These are phyloP conservation scores for Saccharomycopsis selenospora DNA, from an alignment of 805 yeast species.

Conservation along the genomic window DNA sequence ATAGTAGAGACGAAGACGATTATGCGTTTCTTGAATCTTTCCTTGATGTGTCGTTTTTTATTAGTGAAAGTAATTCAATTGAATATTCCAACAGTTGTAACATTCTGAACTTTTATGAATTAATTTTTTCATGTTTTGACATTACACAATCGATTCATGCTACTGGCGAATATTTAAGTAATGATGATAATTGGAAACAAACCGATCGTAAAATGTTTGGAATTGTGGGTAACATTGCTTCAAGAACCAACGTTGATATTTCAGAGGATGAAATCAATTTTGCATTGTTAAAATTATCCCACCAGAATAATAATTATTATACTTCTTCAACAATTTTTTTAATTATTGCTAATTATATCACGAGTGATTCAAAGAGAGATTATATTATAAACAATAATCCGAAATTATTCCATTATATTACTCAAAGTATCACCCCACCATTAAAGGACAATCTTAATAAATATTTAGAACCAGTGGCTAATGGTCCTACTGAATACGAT, in stretches of 20 bases:
- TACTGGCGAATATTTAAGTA: too few relatives aligned
- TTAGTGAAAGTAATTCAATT: not conserved
- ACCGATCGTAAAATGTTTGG: conserved; percentile 15
- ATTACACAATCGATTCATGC: too few relatives aligned
- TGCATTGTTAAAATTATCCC: not conserved
- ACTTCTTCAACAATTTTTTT: conserved; percentile 9
- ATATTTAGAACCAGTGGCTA: not conserved
- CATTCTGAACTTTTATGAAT: too few relatives aligned
- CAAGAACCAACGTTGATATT: conserved; percentile 6
- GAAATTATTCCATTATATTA: conserved; percentile 4
- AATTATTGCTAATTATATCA: conserved; percentile 16
- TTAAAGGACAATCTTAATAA: not conserved
- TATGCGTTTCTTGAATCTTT: not conserved
- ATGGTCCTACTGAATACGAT: not conserved
- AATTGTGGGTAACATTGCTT: conserved; percentile 15
- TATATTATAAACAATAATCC: conserved; percentile 4
- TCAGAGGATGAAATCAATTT: not conserved
- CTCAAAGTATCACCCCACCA: conserved; percentile 1
- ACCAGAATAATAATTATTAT: conserved; percentile 5
- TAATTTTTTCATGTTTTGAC: too few relatives aligned
- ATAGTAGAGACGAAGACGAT: not conserved
- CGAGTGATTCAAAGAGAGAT: conserved; percentile 9
- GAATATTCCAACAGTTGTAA: too few relatives aligned
- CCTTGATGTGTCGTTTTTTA: not conserved
- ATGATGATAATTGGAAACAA: conserved; percentile 9